A percentile compares a stretch with the other conserved stretches of the same genome.
These are phyloP conservation scores for Saccharomycopsis hybrid DNA, from an alignment of 1,139 yeast genomes.

Conservation along the genomic window DNA sequence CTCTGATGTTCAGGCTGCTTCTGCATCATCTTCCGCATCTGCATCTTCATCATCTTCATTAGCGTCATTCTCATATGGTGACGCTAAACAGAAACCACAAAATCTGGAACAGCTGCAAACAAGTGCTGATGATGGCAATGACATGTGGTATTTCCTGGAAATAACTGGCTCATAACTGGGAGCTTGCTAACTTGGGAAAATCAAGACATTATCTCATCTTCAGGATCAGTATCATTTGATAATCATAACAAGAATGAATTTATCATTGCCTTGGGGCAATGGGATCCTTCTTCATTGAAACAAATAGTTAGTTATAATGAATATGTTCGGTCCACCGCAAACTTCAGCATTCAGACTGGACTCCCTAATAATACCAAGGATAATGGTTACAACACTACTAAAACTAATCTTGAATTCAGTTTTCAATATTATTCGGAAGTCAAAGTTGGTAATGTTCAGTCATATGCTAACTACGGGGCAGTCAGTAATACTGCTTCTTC, in stretches of 20 bases:
- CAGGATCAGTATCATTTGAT: slow-evolving; percentile 29
- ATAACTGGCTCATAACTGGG: slow-evolving; percentile 69
- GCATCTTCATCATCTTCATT: too few relatives aligned
- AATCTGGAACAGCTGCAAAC: too few relatives aligned
- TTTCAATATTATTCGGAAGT: neutral
- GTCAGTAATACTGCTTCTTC: neutral
- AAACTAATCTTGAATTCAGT: neutral
- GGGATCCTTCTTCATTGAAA: too few relatives aligned
- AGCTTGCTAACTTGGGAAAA: slow-evolving; percentile 59
- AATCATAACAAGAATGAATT: too few relatives aligned
- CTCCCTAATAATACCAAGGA: too few relatives aligned
- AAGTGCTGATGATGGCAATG: too few relatives aligned
- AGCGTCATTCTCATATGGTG: too few relatives aligned
- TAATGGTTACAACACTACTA: too few relatives aligned
- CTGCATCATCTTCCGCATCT: neutral
- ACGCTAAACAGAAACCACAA: neutral
- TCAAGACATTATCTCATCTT: slow-evolving; percentile 32
- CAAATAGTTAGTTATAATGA: too few relatives aligned
- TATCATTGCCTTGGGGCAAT: too few relatives aligned
- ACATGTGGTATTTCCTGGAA: slow-evolving; percentile 29
- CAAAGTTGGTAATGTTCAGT: neutral
- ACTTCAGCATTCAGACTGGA: too few relatives aligned
- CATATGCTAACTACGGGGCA: neutral
- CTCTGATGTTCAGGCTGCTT: neutral
- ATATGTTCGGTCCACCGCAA: too few relatives aligned